phyloP scores from a whole-genome alignment of 257 asterid species.

The Apocynum venetum region DNA sequence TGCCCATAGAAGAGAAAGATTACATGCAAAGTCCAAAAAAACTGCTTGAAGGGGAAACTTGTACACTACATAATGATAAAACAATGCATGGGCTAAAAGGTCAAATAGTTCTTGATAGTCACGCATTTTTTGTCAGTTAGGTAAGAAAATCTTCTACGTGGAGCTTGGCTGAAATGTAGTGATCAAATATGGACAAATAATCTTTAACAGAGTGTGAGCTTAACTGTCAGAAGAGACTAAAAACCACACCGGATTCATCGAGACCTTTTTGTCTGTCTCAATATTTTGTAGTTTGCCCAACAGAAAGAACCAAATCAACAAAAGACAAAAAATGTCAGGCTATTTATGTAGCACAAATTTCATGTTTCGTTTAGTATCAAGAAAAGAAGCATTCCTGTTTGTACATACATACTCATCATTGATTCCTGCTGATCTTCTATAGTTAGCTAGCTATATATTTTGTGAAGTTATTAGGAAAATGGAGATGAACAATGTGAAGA shows the following conservation, averaged over 20 bases:
- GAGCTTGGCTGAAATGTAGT: background rate
- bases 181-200: background rate
- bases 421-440: background rate
- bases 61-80: too few species aligned
- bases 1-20: too few species aligned
- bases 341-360: conserved; percentile 18
- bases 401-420: background rate
- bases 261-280: background rate
- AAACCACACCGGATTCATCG: conserved; percentile 18
- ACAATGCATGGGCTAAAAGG: too few species aligned
- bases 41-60: too few species aligned
- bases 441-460: too few species aligned
- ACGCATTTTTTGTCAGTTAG: background rate
- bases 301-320: background rate
- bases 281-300: background rate
- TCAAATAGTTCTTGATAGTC: background rate
- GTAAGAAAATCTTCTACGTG: background rate
- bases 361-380: conserved; percentile 9
- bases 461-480: background rate
- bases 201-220: background rate
- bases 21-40: too few species aligned
- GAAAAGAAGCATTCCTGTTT: background rate
- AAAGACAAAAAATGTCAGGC: conserved; percentile 1
- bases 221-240: conserved; percentile 4
- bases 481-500: conserved; percentile 34